phyloP scores from a whole-genome alignment of 345 rosid genomes.

The Heritiera fomes region DNA sequence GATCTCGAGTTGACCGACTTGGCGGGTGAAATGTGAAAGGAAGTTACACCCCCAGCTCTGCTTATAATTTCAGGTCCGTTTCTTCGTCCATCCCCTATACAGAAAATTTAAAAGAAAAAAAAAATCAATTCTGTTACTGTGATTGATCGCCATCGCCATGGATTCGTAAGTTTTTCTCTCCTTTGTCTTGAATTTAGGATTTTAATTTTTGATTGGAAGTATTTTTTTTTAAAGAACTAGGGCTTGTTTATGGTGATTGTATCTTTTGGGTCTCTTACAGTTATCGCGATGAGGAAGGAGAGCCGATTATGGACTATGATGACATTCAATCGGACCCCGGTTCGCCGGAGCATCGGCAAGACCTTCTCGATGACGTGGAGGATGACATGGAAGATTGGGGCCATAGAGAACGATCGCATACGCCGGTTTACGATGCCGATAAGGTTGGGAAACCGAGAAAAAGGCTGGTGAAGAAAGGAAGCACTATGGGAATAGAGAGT shows the following conservation, averaged over 20 bases:
- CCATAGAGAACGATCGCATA: conserved; percentile 55
- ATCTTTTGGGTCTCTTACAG: conserved; percentile 32
- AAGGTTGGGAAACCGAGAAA: conserved; percentile 73
- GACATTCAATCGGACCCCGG: conserved; percentile 67
- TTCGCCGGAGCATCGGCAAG: conserved; percentile 53
- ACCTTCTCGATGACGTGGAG: conserved; percentile 52
- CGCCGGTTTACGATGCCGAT: conserved; percentile 66
- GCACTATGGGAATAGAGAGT: conserved; percentile 35
- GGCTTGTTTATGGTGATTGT: background rate
- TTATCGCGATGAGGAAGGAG: conserved; percentile 90
- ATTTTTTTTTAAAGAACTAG: background rate
- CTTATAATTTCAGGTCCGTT: background rate
- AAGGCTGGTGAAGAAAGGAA: conserved; percentile 80
- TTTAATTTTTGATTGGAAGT: background rate
- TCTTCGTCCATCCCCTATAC: background rate
- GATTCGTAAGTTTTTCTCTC: conserved; percentile 9
- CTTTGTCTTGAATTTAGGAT: background rate
- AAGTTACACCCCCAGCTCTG: background rate
- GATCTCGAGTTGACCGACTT: background rate
- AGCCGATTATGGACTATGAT: conserved; percentile 91
- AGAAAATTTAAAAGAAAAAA: background rate
- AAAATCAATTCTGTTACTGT: background rate
- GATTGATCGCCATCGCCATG: conserved; percentile 4
- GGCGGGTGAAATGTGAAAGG: background rate
- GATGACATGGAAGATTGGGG: conserved; percentile 65